A percentile compares a stretch with the other conserved stretches of the same genome.
Evolutionary conservation across 2,329 filamentous ascomycete genomes (phyloP).

Genomic region (Fusarium palustre): DNA sequence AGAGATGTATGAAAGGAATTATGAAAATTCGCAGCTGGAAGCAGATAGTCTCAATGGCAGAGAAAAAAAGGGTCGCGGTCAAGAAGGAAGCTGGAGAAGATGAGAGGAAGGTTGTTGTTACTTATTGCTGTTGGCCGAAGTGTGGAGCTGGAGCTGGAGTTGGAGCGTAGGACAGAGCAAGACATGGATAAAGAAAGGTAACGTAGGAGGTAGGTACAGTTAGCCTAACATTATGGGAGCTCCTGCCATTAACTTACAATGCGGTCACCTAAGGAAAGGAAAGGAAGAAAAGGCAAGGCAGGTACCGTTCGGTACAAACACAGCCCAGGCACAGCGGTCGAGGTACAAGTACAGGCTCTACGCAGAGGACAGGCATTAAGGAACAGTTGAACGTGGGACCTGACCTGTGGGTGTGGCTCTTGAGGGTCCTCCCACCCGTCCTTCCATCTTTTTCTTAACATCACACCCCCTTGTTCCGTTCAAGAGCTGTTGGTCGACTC

Average conservation of each 20-base stretch:
- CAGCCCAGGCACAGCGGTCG: constrained; percentile 28
- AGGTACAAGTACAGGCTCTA: constrained; percentile 23
- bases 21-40: constrained; percentile 7
- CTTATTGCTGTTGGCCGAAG: constrained; percentile 48
- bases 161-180: constrained; percentile 10
- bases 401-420: constrained; percentile 46
- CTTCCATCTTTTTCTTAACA: constrained; percentile 20
- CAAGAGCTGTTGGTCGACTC: constrained; percentile 40
- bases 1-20: neutral
- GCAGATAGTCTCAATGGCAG: constrained; percentile 15
- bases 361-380: constrained; percentile 31
- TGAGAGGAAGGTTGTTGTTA: constrained; percentile 49
- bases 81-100: constrained; percentile 39
- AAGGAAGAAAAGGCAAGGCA: constrained; percentile 20
- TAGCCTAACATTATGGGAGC: neutral
- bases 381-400: constrained; percentile 34
- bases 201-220: constrained; percentile 10
- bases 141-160: constrained; percentile 44
- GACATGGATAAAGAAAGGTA: constrained; percentile 29
- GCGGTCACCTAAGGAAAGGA: constrained; percentile 12
- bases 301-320: constrained; percentile 10
- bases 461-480: constrained; percentile 43
- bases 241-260: constrained; percentile 23
- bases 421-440: constrained; percentile 26
- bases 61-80: constrained; percentile 34